A percentile compares a stretch with the other conserved stretches of the same genome.
These are phyloP conservation scores for Leccinum pachyderme DNA, from an alignment of 1,284 basidiomycete species.

Conservation along the genomic window DNA sequence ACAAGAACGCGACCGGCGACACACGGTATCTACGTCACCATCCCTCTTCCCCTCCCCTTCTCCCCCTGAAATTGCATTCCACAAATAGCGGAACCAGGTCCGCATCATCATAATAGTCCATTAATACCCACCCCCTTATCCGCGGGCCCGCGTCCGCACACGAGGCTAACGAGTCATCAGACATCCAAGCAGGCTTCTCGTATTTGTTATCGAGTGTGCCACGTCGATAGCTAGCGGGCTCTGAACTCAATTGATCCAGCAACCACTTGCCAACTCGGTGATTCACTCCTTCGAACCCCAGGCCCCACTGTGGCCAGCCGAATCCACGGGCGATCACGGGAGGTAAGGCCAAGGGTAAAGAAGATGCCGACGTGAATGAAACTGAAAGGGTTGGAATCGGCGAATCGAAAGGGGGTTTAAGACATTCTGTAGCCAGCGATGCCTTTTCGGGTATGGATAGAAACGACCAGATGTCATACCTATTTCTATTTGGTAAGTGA, in stretches of 20 bases:
- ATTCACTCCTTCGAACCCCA: constrained; percentile 85
- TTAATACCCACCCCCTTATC: constrained; percentile 61
- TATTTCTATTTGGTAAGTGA: constrained; percentile 29
- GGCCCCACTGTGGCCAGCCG: constrained; percentile 68
- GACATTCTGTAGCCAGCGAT: constrained; percentile 49
- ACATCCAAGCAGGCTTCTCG: not conserved
- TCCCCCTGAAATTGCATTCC: constrained; percentile 69
- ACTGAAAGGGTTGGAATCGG: constrained; percentile 57
- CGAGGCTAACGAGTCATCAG: not conserved
- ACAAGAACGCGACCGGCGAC: not conserved
- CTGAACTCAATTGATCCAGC: constrained; percentile 45
- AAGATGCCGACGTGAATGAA: constrained; percentile 76
- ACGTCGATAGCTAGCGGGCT: not conserved
- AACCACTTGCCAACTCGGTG: constrained; percentile 69
- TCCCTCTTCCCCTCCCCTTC: constrained; percentile 46
- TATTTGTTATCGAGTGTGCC: not conserved
- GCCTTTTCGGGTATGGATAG: constrained; percentile 79
- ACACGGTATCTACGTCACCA: constrained; percentile 28
- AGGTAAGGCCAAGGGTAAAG: constrained; percentile 77
- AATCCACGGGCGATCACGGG: constrained; percentile 75
- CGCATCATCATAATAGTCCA: constrained; percentile 62
- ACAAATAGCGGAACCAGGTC: constrained; percentile 64
- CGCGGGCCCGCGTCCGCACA: constrained; percentile 9
- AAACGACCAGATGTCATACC: constrained; percentile 78
- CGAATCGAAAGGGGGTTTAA: constrained; percentile 44